Conservation (phyloP, 768 basidiomycete species). For the Butyriboletus loyo region DNA sequence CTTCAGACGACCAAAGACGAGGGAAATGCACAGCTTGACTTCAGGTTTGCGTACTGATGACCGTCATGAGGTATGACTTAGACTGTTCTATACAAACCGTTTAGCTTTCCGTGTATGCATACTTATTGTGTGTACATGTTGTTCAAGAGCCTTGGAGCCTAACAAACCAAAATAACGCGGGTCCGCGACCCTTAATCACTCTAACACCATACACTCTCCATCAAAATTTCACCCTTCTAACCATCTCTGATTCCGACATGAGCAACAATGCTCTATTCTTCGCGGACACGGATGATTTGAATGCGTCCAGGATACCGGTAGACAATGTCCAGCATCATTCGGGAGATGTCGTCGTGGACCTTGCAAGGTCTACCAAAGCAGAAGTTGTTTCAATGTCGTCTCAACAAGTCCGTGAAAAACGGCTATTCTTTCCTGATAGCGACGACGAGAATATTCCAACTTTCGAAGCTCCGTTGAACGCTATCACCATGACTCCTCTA, state of each 20-base stretch:
- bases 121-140: constrained; percentile 11
- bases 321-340: constrained; percentile 9
- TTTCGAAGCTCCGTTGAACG: constrained; percentile 4
- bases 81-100: background rate
- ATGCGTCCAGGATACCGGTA: constrained; percentile 17
- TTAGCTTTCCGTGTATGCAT: too few relatives aligned
- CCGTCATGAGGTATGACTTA: background rate
- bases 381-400: constrained; percentile 5
- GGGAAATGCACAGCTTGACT: constrained; percentile 56
- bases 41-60: constrained; percentile 53
- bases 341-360: background rate
- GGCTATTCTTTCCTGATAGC: constrained; percentile 42
- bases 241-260: constrained; percentile 8
- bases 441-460: constrained; percentile 40
- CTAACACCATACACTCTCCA: background rate
- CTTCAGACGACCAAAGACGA: constrained; percentile 56
- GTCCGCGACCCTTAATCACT: background rate
- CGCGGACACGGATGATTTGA: constrained; percentile 53
- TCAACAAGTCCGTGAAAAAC: constrained; percentile 23
- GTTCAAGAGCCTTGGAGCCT: constrained; percentile 1
- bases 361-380: background rate
- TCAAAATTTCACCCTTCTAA: background rate
- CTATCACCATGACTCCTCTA: constrained; percentile 20
- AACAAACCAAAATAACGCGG: constrained; percentile 29
- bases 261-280: constrained; percentile 46